Percentiles rank a stretch among this genome's conserved stretches.
phyloP scores from a whole-genome alignment of 192 early-diverging fungal genomes.

The Entophlyctis luteolus region DNA sequence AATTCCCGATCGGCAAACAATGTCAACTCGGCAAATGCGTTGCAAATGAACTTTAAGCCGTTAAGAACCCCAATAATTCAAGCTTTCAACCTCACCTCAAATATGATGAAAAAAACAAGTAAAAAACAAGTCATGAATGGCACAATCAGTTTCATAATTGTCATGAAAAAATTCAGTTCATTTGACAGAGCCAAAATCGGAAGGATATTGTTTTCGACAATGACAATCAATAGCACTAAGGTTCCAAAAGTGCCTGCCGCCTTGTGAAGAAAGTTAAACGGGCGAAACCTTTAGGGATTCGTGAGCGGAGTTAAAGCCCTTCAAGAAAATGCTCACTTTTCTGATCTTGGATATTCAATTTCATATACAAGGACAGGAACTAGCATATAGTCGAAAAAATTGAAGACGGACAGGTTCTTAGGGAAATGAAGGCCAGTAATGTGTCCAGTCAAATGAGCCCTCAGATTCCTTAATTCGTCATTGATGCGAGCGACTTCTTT shows the following conservation, averaged over 20 bases:
- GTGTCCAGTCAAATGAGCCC: slow-evolving; percentile 1
- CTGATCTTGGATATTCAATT: slow-evolving; percentile 86
- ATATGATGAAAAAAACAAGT: slow-evolving; percentile 91
- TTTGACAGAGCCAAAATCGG: slow-evolving; percentile 69
- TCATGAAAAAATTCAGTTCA: slow-evolving; percentile 50
- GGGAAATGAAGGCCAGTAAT: slow-evolving; percentile 52
- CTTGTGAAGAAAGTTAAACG: slow-evolving; percentile 83
- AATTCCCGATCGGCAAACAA: slow-evolving; percentile 94
- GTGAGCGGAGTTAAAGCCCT: not conserved
- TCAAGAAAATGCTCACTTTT: slow-evolving; percentile 55
- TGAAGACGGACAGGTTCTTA: slow-evolving; percentile 71
- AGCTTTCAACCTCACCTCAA: slow-evolving; percentile 61
- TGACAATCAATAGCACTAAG: slow-evolving; percentile 77
- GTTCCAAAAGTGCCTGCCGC: slow-evolving; percentile 72
- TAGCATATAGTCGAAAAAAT: slow-evolving; percentile 84
- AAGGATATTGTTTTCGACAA: slow-evolving; percentile 80
- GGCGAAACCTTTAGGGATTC: slow-evolving; percentile 71
- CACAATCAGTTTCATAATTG: slow-evolving; percentile 63
- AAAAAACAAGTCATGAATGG: slow-evolving; percentile 91
- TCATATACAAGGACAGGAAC: slow-evolving; percentile 91
- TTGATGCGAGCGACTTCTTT: not conserved
- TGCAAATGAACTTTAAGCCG: slow-evolving; percentile 71
- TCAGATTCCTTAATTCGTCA: not conserved
- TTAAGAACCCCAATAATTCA: not conserved
- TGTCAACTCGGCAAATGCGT: slow-evolving; percentile 92